These are phyloP conservation scores for Globisporangium irregulare DNA, from an alignment of 352 stramenopile species.

Conservation along the genomic window DNA sequence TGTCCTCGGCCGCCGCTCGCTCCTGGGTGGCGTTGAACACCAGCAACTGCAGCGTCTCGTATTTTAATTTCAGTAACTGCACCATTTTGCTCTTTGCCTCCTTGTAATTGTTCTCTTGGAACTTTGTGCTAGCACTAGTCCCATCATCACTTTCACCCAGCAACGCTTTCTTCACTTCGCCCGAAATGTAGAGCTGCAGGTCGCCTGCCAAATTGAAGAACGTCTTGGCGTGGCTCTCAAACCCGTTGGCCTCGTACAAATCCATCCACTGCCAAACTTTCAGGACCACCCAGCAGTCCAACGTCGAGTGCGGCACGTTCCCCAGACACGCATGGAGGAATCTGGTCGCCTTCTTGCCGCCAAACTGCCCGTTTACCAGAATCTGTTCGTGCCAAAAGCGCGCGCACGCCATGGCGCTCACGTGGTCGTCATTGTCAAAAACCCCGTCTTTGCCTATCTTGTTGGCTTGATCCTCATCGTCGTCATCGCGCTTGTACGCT, in stretches of 20 bases:
- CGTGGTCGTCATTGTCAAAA: slow-evolving; percentile 17
- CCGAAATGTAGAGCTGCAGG: slow-evolving; percentile 44
- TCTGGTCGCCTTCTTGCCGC: slow-evolving; percentile 26
- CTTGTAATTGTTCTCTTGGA: slow-evolving; percentile 28
- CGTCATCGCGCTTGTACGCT: not conserved
- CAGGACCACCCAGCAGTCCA: slow-evolving; percentile 40
- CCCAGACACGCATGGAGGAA: slow-evolving; percentile 34
- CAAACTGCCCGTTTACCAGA: slow-evolving; percentile 30
- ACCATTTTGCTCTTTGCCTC: slow-evolving; percentile 36
- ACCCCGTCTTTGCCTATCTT: no score
- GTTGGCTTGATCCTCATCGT: not conserved
- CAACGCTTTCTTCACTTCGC: slow-evolving; percentile 21
- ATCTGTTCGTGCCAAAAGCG: slow-evolving; percentile 67
- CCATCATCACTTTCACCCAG: not conserved
- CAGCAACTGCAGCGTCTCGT: slow-evolving; percentile 61
- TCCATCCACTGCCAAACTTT: slow-evolving; percentile 56
- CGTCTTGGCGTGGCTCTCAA: slow-evolving; percentile 35
- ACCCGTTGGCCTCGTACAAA: slow-evolving; percentile 47
- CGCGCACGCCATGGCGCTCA: slow-evolving; percentile 40
- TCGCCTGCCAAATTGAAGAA: slow-evolving; percentile 45
- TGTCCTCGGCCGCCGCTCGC: slow-evolving; percentile 19
- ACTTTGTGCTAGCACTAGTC: slow-evolving; percentile 12
- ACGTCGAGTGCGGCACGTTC: slow-evolving; percentile 24
- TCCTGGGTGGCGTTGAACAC: slow-evolving; percentile 47
- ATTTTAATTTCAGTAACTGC: slow-evolving; percentile 49